These are phyloP conservation scores for Podospora australis DNA, from an alignment of 495 filamentous ascomycete genomes.

Conservation along the genomic window DNA sequence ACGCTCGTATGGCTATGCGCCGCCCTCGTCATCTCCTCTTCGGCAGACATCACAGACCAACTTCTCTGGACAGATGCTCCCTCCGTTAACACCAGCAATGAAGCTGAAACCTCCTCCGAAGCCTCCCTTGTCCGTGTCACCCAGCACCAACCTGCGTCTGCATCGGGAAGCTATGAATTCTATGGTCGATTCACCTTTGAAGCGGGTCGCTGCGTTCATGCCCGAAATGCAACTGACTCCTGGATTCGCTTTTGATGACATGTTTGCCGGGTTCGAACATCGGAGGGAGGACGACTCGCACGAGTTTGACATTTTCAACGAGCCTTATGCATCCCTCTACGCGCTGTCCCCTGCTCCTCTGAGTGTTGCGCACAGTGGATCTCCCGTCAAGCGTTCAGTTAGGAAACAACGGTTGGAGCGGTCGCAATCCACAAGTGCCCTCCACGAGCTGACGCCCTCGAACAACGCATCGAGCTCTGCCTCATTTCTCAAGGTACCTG, in stretches of 20 bases:
- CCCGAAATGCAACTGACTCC: slow-evolving; percentile 65
- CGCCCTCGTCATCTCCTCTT: slow-evolving; percentile 52
- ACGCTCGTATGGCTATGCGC: slow-evolving; percentile 41
- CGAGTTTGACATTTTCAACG: slow-evolving; percentile 69
- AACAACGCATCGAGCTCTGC: slow-evolving; percentile 42
- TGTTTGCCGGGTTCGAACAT: slow-evolving; percentile 38
- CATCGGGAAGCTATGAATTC: slow-evolving; percentile 82
- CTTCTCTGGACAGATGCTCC: slow-evolving; percentile 58
- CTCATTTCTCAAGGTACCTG: slow-evolving; percentile 40
- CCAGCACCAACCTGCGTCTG: slow-evolving; percentile 88
- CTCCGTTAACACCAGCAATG: slow-evolving; percentile 78
- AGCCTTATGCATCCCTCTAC: slow-evolving; percentile 44
- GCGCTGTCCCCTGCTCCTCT: slow-evolving; percentile 33
- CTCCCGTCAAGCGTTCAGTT: slow-evolving; percentile 67
- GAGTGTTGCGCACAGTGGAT: slow-evolving; percentile 44
- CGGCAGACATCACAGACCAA: slow-evolving; percentile 43
- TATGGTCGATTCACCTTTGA: slow-evolving; percentile 82
- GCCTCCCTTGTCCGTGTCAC: slow-evolving; percentile 82
- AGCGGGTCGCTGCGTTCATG: slow-evolving; percentile 56
- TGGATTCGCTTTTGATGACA: slow-evolving; percentile 56
- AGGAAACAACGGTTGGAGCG: slow-evolving; percentile 58
- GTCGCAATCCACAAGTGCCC: slow-evolving; percentile 51
- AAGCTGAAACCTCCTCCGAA: slow-evolving; percentile 77
- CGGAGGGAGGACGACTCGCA: slow-evolving; percentile 42
- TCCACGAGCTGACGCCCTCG: slow-evolving; percentile 57